Evolutionary conservation across 2,329 filamentous ascomycete genomes (phyloP).

Genomic region (Knufia petricola): DNA sequence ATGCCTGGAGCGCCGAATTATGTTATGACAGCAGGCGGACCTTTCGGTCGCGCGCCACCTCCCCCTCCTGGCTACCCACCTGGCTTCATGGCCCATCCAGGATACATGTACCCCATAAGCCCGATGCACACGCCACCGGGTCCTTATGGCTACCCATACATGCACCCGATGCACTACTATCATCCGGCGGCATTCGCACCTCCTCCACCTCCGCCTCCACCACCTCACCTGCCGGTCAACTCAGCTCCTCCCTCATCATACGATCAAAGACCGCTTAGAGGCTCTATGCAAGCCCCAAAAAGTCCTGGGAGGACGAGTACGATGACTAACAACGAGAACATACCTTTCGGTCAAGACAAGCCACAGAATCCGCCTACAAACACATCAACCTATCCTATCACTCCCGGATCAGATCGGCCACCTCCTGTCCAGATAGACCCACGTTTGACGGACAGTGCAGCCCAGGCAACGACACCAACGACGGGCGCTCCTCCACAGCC

Average conservation of each 20-base stretch:
- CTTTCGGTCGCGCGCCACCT: constrained; percentile 40
- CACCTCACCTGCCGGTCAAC: constrained; percentile 17
- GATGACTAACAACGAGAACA: neutral
- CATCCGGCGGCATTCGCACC: constrained; percentile 12
- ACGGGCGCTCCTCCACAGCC: constrained; percentile 16
- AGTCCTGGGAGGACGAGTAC: constrained; percentile 2
- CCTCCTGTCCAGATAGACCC: constrained; percentile 24
- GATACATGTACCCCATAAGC: constrained; percentile 37
- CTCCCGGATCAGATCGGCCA: constrained; percentile 1
- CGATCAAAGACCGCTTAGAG: constrained; percentile 20
- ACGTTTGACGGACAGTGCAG: constrained; percentile 23
- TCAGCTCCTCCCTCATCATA: constrained; percentile 20
- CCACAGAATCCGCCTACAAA: neutral
- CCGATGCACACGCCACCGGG: constrained; percentile 36
- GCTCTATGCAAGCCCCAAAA: constrained; percentile 2
- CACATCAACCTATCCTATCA: constrained; percentile 6
- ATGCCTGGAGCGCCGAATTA: constrained; percentile 49
- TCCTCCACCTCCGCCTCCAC: constrained; percentile 11
- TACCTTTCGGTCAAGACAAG: constrained; percentile 7
- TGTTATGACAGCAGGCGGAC: constrained; percentile 43
- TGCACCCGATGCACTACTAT: constrained; percentile 15
- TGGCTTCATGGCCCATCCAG: constrained; percentile 23
- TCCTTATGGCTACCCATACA: constrained; percentile 20
- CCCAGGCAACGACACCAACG: constrained; percentile 6
- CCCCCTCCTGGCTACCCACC: constrained; percentile 33